Conservation (phyloP, 257 asterid species). For the Sherardia arvensis region DNA sequence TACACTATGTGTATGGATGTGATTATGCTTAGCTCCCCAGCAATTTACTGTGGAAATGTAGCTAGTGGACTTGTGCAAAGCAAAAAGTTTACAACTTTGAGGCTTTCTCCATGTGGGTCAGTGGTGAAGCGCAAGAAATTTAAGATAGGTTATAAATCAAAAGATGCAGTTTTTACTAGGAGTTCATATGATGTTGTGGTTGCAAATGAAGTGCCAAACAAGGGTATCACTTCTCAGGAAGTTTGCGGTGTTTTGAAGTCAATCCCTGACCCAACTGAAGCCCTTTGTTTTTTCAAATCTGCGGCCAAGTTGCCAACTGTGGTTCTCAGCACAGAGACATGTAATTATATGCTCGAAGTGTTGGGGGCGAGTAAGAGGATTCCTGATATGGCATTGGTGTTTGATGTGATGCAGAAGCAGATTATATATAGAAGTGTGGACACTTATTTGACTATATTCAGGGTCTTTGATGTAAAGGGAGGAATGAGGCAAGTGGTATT, state of each 20-base stretch:
- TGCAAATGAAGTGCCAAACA: conserved; percentile 24
- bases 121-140: conserved; percentile 32
- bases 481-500: conserved; percentile 60
- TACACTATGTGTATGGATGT: conserved; percentile 40
- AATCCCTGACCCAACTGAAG: conserved; percentile 33
- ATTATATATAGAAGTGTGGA: conserved; percentile 66
- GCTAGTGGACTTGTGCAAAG: conserved; percentile 24
- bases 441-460: conserved; percentile 74
- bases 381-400: conserved; percentile 65
- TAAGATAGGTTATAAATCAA: conserved; percentile 18
- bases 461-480: conserved; percentile 54
- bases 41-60: conserved; percentile 34
- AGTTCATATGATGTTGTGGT: conserved; percentile 35
- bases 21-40: conserved; percentile 37
- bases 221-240: conserved; percentile 46
- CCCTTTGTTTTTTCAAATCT: conserved; percentile 47
- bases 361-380: conserved; percentile 52
- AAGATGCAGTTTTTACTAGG: conserved; percentile 35
- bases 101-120: conserved; percentile 29
- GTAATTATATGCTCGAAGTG: conserved; percentile 84
- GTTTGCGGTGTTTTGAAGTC: conserved; percentile 57
- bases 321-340: conserved; percentile 69
- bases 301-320: conserved; percentile 49
- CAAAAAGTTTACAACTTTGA: conserved; percentile 26
- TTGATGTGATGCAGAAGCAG: conserved; percentile 84